phyloP scores from a whole-genome alignment of 805 yeast genomes.

The Zygotorulaspora florentina region DNA sequence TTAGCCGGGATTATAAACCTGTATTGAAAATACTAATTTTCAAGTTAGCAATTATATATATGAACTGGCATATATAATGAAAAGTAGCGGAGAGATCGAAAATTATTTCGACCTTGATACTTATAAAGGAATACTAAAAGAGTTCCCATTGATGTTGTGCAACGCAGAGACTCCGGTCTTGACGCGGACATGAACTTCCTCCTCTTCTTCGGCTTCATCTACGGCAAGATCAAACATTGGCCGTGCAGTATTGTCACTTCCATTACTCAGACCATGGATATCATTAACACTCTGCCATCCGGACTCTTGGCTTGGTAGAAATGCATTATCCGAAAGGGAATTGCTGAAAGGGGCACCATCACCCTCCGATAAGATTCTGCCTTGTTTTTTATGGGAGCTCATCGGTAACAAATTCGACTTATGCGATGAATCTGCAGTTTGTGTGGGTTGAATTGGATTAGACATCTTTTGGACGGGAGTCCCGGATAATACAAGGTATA shows the following conservation, averaged over 20 bases:
- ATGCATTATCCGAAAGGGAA: conserved; percentile 11
- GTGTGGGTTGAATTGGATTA: not conserved
- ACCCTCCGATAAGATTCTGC: conserved; percentile 1
- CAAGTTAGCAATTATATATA: not conserved
- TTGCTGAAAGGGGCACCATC: conserved; percentile 12
- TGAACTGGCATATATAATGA: not conserved
- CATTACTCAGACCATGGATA: conserved; percentile 25
- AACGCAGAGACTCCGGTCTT: conserved; percentile 40
- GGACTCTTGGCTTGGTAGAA: conserved; percentile 16
- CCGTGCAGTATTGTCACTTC: conserved; percentile 7
- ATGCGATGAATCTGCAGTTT: not conserved
- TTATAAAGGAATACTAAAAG: conserved; percentile 25
- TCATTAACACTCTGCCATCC: conserved; percentile 34
- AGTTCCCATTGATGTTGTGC: conserved; percentile 40
- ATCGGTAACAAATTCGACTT: not conserved
- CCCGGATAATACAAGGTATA: conserved; percentile 38
- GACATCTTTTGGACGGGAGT: conserved; percentile 9
- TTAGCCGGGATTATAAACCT: not conserved
- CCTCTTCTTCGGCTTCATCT: conserved; percentile 13
- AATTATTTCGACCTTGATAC: not conserved
- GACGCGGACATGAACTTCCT: conserved; percentile 41
- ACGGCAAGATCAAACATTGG: conserved; percentile 11
- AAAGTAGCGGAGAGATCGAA: not conserved
- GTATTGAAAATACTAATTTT: not conserved
- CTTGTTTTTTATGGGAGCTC: not conserved